Percentiles rank a stretch among this genome's conserved stretches.
These are phyloP conservation scores for Naegleria fowleri DNA, from an alignment of 208 protist species.

Conservation along the genomic window DNA sequence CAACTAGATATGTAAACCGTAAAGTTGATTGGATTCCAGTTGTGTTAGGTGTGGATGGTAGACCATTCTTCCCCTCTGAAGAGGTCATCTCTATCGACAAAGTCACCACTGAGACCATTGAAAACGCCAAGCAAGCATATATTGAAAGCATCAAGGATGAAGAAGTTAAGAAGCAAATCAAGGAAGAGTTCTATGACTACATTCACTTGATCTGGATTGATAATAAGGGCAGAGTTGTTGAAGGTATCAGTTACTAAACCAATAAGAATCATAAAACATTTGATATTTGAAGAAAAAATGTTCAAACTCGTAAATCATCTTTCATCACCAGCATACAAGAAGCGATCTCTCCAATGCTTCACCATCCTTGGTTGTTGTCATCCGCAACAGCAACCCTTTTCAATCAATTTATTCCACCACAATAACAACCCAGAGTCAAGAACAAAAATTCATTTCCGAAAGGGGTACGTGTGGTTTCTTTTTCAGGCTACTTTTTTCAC, in stretches of 20 bases:
- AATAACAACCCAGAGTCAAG: neutral
- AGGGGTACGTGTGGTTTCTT: neutral
- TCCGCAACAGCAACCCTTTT: neutral
- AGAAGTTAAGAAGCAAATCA: neutral
- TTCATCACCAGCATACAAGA: neutral
- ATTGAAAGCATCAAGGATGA: neutral
- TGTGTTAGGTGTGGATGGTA: neutral
- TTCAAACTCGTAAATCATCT: neutral
- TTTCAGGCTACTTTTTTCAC: no score
- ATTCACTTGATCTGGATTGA: neutral
- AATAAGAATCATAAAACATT: neutral
- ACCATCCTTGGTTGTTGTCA: neutral
- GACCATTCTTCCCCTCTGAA: neutral
- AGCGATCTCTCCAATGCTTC: neutral
- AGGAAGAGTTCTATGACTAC: neutral
- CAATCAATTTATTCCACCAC: neutral
- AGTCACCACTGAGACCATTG: neutral
- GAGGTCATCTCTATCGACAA: neutral
- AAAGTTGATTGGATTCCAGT: neutral
- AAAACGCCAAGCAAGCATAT: neutral
- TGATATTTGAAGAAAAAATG: neutral
- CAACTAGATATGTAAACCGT: neutral
- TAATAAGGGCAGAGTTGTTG: neutral
- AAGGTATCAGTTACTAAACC: slow-evolving; percentile 10
- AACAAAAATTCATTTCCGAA: neutral